Evolutionary conservation across 176 grass and related monocot genomes (phyloP).

Genomic region (Carex kokanica): DNA sequence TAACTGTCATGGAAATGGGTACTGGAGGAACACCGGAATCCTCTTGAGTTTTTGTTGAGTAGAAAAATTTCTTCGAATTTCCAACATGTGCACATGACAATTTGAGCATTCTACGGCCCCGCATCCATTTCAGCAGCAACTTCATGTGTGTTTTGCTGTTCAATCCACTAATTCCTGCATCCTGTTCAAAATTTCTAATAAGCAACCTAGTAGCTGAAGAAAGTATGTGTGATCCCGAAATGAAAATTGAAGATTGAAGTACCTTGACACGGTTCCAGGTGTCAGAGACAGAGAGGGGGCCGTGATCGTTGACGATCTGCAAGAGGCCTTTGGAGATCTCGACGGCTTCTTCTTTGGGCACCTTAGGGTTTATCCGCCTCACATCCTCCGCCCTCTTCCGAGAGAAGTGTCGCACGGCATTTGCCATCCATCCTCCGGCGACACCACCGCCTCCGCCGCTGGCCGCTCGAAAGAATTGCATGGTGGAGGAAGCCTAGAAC

Average conservation of each 20-base stretch:
- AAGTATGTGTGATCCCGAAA: no score
- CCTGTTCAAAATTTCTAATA: conserved; percentile 38
- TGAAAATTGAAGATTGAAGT: neutral
- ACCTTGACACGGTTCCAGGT: conserved; percentile 89
- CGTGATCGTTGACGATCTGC: conserved; percentile 70
- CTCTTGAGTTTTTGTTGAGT: conserved; percentile 36
- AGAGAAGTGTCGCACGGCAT: conserved; percentile 53
- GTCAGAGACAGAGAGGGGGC: conserved; percentile 64
- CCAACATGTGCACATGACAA: conserved; percentile 39
- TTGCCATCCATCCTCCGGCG: conserved; percentile 32
- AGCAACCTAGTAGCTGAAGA: neutral
- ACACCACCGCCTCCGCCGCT: neutral
- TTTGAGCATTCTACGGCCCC: conserved; percentile 49
- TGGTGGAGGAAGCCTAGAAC: conserved; percentile 16
- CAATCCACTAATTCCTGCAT: conserved; percentile 43
- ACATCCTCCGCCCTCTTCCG: conserved; percentile 52
- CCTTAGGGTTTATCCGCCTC: conserved; percentile 77
- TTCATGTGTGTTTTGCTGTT: conserved; percentile 91
- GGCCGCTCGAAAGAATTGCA: conserved; percentile 48
- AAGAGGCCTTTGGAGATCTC: conserved; percentile 68
- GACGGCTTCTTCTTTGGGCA: conserved; percentile 65
- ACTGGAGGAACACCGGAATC: neutral
- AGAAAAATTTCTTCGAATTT: conserved; percentile 53
- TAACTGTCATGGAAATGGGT: neutral
- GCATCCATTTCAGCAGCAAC: conserved; percentile 83